A percentile compares a stretch with the other conserved stretches of the same genome.
Conservation (phyloP, 2,329 filamentous ascomycete genomes). For the Penicillium corylophilum region DNA sequence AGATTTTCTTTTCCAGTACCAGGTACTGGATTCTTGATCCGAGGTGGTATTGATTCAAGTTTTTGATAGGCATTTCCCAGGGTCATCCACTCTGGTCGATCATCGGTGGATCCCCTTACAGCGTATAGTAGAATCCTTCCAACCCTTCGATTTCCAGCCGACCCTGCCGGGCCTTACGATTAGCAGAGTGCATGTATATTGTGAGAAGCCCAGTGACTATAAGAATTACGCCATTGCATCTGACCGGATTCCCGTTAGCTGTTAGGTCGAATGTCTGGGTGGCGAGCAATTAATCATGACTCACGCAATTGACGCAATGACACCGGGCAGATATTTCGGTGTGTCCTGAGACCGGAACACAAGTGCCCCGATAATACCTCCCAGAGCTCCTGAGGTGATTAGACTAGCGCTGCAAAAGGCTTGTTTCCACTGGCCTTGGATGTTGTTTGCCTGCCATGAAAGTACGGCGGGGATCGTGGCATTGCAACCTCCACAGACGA, state of each 20-base stretch:
- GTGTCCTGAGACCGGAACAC: slow-evolving; percentile 13
- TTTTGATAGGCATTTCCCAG: not conserved
- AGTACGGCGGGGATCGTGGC: slow-evolving; percentile 73
- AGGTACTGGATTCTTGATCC: not conserved
- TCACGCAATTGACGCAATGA: slow-evolving; percentile 1
- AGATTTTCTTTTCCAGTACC: not conserved
- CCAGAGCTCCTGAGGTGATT: slow-evolving; percentile 10
- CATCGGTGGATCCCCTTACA: slow-evolving; percentile 1
- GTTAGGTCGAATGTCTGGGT: not conserved
- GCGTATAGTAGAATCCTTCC: slow-evolving; percentile 12
- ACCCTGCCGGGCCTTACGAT: slow-evolving; percentile 2
- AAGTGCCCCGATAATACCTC: slow-evolving; percentile 11
- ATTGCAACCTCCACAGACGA: slow-evolving; percentile 72
- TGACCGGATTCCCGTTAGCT: not conserved
- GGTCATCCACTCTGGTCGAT: not conserved
- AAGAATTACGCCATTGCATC: slow-evolving; percentile 8
- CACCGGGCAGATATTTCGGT: slow-evolving; percentile 5
- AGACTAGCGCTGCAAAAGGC: slow-evolving; percentile 17
- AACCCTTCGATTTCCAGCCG: slow-evolving; percentile 3
- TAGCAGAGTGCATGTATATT: slow-evolving; percentile 3
- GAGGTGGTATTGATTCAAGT: not conserved
- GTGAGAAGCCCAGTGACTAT: slow-evolving; percentile 6
- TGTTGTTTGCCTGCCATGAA: slow-evolving; percentile 33
- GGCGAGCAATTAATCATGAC: not conserved
- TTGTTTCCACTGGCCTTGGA: slow-evolving; percentile 18